phyloP scores from a whole-genome alignment of 2,329 filamentous ascomycete species.

The Dactylellina parvicollis region DNA sequence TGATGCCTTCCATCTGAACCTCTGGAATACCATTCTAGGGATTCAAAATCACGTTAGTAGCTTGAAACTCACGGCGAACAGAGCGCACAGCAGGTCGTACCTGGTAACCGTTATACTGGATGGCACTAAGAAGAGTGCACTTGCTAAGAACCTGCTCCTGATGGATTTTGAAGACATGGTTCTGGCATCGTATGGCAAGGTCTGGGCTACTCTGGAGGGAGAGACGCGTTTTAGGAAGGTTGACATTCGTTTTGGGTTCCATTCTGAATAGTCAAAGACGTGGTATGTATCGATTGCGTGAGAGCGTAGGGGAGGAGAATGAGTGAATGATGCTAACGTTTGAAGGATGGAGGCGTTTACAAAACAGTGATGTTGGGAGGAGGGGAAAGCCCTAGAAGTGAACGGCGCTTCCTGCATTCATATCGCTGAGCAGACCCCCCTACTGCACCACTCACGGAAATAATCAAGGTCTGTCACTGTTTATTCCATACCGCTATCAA shows the following conservation, averaged over 20 bases:
- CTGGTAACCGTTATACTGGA: conserved; percentile 17
- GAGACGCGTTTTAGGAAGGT: neutral
- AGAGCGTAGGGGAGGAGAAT: too few relatives aligned
- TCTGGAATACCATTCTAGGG: conserved; percentile 14
- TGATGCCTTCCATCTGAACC: conserved; percentile 9
- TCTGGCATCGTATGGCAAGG: conserved; percentile 21
- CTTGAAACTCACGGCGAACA: neutral
- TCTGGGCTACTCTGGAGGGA: conserved; percentile 15
- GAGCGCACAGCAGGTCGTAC: neutral
- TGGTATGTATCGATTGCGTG: too few relatives aligned
- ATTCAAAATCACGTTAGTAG: neutral
- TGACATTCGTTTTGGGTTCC: neutral
- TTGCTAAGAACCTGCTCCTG: conserved; percentile 27
- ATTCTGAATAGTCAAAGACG: neutral
- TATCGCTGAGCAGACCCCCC: too few relatives aligned
- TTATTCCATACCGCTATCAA: too few relatives aligned
- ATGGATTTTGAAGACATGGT: conserved; percentile 27
- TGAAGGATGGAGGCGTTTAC: too few relatives aligned
- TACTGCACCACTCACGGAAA: too few relatives aligned
- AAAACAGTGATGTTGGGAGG: too few relatives aligned
- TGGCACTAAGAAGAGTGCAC: neutral
- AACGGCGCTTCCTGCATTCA: too few relatives aligned
- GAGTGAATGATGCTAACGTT: too few relatives aligned
- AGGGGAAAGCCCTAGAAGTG: too few relatives aligned
- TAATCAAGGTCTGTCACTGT: too few relatives aligned